Conservation (phyloP, 768 basidiomycete species). For the Boletus speciosus region DNA sequence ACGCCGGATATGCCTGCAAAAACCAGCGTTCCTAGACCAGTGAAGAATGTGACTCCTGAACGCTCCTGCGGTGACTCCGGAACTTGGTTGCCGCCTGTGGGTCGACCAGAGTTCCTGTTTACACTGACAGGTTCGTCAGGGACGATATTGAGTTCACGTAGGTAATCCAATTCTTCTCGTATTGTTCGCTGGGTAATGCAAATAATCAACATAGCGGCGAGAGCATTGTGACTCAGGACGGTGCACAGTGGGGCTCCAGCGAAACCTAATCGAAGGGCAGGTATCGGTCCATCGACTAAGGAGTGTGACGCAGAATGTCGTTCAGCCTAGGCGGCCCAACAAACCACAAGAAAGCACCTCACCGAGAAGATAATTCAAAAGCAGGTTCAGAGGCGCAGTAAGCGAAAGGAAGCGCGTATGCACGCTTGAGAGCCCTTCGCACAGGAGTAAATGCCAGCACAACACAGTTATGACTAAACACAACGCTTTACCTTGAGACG, state of each 20-base stretch:
- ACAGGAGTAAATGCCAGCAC: not conserved
- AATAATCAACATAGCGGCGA: slow-evolving; percentile 17
- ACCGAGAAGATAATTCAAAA: slow-evolving; percentile 28
- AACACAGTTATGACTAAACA: not conserved
- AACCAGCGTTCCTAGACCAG: slow-evolving; percentile 15
- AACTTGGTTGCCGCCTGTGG: not conserved
- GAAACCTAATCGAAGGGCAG: slow-evolving; percentile 25
- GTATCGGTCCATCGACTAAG: slow-evolving; percentile 25
- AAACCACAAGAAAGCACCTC: not conserved
- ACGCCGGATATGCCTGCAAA: slow-evolving; percentile 19
- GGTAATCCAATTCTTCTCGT: slow-evolving; percentile 14
- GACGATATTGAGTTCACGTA: slow-evolving; percentile 7
- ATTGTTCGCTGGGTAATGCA: slow-evolving; percentile 24
- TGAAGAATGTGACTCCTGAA: slow-evolving; percentile 6
- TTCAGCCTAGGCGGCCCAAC: not conserved
- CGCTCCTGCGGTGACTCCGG: not conserved
- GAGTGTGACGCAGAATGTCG: not conserved
- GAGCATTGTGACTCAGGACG: slow-evolving; percentile 25
- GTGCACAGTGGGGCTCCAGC: slow-evolving; percentile 27
- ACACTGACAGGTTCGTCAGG: slow-evolving; percentile 7
- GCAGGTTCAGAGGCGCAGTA: slow-evolving; percentile 21
- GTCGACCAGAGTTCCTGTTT: not conserved
- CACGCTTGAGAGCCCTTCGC: slow-evolving; percentile 21
- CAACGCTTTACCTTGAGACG: slow-evolving; percentile 14
- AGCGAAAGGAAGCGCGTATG: slow-evolving; percentile 22